These are phyloP conservation scores for Teratosphaeria viscida DNA, from an alignment of 2,329 filamentous ascomycete species.

Conservation along the genomic window DNA sequence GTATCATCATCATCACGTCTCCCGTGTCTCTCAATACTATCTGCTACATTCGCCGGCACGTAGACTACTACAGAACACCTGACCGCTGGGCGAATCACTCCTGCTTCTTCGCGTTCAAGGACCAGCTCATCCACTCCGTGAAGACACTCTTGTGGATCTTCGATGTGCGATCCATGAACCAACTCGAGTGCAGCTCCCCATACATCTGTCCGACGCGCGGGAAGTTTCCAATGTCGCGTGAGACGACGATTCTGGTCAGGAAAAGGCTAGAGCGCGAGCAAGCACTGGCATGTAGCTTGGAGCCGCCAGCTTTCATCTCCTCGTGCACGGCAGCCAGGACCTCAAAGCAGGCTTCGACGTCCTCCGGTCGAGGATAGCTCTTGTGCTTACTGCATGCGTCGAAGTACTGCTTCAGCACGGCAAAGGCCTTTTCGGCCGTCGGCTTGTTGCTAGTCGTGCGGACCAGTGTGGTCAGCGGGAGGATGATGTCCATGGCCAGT, in stretches of 20 bases:
- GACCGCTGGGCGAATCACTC: not conserved
- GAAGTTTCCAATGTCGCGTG: constrained; percentile 33
- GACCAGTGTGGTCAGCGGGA: constrained; percentile 67
- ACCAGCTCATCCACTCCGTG: constrained; percentile 39
- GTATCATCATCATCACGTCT: too few relatives aligned
- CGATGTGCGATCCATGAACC: constrained; percentile 32
- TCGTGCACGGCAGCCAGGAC: constrained; percentile 58
- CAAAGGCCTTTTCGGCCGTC: constrained; percentile 60
- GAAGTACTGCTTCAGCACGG: constrained; percentile 62
- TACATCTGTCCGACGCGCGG: constrained; percentile 32
- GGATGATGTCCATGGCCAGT: constrained; percentile 57
- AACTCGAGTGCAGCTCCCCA: constrained; percentile 32
- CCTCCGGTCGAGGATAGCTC: constrained; percentile 34
- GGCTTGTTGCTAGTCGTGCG: constrained; percentile 68
- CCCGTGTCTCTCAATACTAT: not conserved
- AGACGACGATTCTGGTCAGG: constrained; percentile 52
- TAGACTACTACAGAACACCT: not conserved
- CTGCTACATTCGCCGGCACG: not conserved
- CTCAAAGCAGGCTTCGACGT: constrained; percentile 38
- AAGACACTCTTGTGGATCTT: constrained; percentile 35
- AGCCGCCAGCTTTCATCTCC: constrained; percentile 51
- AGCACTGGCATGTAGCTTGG: constrained; percentile 62
- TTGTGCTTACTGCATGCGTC: constrained; percentile 47
- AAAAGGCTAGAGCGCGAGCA: constrained; percentile 64
- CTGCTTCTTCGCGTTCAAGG: constrained; percentile 19